phyloP scores from a whole-genome alignment of 2,329 filamentous ascomycete species.

The Pseudocercospora pini-densiflorae region DNA sequence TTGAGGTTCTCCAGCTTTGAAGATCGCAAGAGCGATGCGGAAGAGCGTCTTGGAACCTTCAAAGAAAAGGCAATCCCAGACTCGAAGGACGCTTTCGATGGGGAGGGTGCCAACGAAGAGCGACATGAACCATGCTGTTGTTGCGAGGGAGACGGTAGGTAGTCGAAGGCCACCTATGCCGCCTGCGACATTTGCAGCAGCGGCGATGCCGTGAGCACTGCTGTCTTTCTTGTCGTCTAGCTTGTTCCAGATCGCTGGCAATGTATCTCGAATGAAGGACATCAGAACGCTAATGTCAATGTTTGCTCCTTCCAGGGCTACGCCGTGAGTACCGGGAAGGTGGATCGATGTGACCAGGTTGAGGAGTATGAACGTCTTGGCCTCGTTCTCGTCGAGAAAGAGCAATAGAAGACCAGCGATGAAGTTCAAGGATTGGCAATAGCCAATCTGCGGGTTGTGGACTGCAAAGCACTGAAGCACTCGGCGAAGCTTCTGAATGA shows the following conservation, averaged over 20 bases:
- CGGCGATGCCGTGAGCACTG: slow-evolving; percentile 37
- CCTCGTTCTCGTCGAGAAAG: slow-evolving; percentile 78
- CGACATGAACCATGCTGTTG: slow-evolving; percentile 98
- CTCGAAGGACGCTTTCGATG: slow-evolving; percentile 86
- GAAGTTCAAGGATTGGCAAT: slow-evolving; percentile 96
- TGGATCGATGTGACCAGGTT: slow-evolving; percentile 90
- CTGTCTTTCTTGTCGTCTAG: slow-evolving; percentile 74
- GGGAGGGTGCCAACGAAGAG: slow-evolving; percentile 92
- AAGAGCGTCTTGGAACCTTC: slow-evolving; percentile 94
- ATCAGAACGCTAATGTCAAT: slow-evolving; percentile 94
- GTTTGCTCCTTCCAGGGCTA: slow-evolving; percentile 87
- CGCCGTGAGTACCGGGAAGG: slow-evolving; percentile 88
- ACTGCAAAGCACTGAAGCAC: slow-evolving; percentile 89
- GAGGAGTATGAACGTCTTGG: slow-evolving; percentile 90
- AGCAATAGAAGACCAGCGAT: slow-evolving; percentile 86
- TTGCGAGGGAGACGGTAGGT: slow-evolving; percentile 88
- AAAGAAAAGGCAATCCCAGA: slow-evolving; percentile 97
- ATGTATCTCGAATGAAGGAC: slow-evolving; percentile 78
- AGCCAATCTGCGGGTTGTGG: slow-evolving; percentile 89
- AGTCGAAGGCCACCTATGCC: slow-evolving; percentile 58
- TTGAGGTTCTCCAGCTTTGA: slow-evolving; percentile 82
- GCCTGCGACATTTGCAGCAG: slow-evolving; percentile 48
- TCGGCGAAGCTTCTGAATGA: slow-evolving; percentile 79
- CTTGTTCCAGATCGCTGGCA: slow-evolving; percentile 85
- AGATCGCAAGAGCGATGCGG: slow-evolving; percentile 85